Conservation (phyloP, 495 filamentous ascomycete genomes). For the Penicillium subrubescens region DNA sequence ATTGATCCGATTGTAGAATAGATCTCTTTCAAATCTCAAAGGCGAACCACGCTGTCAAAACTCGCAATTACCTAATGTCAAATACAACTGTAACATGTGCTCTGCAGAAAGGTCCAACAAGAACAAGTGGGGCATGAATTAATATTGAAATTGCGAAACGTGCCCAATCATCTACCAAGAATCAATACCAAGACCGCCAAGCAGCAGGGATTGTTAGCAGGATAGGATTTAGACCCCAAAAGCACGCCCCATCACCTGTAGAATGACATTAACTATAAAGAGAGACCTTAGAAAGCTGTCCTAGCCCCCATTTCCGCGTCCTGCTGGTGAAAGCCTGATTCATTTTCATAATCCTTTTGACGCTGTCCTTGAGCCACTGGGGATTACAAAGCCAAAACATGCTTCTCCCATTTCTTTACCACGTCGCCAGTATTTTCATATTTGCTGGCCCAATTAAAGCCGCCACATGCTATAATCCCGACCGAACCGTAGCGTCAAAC, state of each 20-base stretch:
- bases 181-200: conserved; percentile 5
- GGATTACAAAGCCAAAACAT: background rate
- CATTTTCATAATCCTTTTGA: too few species aligned
- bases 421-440: background rate
- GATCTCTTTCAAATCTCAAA: too few species aligned
- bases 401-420: background rate
- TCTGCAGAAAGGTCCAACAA: too few species aligned
- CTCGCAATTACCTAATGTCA: too few species aligned
- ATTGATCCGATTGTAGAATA: too few species aligned
- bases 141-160: too few species aligned
- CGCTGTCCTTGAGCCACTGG: background rate
- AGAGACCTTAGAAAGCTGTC: background rate
- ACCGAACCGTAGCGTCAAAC: conserved; percentile 11
- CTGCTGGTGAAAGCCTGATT: background rate
- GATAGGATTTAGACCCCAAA: background rate
- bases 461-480: conserved; percentile 15
- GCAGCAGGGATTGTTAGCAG: background rate
- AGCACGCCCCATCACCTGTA: background rate
- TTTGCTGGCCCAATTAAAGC: background rate
- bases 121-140: too few species aligned
- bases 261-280: background rate
- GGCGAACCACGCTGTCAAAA: too few species aligned
- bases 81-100: too few species aligned
- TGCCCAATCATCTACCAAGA: too few species aligned
- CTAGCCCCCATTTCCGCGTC: background rate